Conservation (phyloP, 2,329 filamentous ascomycete species). For the Epichloe uncinata region DNA sequence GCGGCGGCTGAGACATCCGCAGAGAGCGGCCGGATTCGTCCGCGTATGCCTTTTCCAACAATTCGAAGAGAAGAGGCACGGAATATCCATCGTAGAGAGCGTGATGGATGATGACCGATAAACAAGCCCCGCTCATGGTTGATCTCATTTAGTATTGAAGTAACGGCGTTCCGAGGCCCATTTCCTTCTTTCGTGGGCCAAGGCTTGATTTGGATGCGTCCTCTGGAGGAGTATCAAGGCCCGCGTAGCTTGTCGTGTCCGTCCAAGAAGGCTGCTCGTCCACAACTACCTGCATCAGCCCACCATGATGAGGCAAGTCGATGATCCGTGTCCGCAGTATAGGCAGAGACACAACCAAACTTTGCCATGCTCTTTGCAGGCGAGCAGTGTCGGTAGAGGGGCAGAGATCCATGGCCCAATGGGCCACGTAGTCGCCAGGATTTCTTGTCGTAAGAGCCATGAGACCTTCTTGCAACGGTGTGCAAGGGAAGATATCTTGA, state of each 20-base stretch:
- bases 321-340: constrained; percentile 1
- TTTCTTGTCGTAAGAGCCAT: not conserved
- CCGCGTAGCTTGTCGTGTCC: not conserved
- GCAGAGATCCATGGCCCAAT: not conserved
- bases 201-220: not conserved
- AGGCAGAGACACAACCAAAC: not conserved
- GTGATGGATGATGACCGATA: not conserved
- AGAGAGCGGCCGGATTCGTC: not conserved
- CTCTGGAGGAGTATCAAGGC: too few relatives aligned
- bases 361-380: not conserved
- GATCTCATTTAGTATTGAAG: not conserved
- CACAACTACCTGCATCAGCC: not conserved
- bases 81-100: not conserved
- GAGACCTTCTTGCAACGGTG: constrained; percentile 1
- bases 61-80: not conserved
- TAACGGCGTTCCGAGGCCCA: not conserved
- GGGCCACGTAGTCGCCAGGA: not conserved
- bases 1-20: too few relatives aligned
- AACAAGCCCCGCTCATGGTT: not conserved
- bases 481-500: constrained; percentile 1
- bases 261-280: not conserved
- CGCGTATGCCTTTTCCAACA: not conserved
- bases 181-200: not conserved
- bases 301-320: not conserved
- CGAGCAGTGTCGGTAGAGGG: not conserved